Percentiles rank a stretch among this genome's conserved stretches.
phyloP scores from a whole-genome alignment of 768 basidiomycete species.

The Russula compacta region DNA sequence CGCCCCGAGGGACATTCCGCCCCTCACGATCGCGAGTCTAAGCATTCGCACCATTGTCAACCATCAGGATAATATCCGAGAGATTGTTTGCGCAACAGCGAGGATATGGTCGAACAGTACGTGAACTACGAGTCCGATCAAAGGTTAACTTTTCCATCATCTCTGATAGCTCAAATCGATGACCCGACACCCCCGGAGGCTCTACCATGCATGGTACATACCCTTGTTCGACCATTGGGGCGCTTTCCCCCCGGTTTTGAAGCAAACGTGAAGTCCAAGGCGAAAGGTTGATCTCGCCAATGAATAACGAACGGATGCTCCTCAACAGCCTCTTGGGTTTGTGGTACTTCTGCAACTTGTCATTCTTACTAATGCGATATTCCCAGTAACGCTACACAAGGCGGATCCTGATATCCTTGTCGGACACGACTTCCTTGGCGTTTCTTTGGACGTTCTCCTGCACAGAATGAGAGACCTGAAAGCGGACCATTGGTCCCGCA shows the following conservation, averaged over 20 bases:
- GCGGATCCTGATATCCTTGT: conserved; percentile 92
- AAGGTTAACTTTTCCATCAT: background rate
- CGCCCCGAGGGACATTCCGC: conserved; percentile 75
- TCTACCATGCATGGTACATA: conserved; percentile 73
- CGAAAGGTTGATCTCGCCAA: conserved; percentile 63
- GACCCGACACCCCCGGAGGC: conserved; percentile 87
- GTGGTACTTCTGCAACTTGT: background rate
- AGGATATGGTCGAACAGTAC: conserved; percentile 73
- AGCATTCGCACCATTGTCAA: conserved; percentile 88
- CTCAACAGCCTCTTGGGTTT: conserved; percentile 74
- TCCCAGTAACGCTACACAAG: conserved; percentile 59
- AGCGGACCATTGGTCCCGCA: conserved; percentile 87
- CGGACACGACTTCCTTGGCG: conserved; percentile 90
- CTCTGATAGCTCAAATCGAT: conserved; percentile 65
- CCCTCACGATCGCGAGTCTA: conserved; percentile 84
- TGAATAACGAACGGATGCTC: conserved; percentile 77
- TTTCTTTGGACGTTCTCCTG: conserved; percentile 82
- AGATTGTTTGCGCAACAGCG: conserved; percentile 78
- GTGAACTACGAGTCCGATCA: conserved; percentile 18
- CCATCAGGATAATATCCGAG: conserved; percentile 88
- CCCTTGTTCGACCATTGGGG: conserved; percentile 84
- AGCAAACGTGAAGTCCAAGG: conserved; percentile 48
- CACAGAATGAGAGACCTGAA: conserved; percentile 87
- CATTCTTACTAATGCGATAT: background rate
- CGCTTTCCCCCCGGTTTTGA: conserved; percentile 83